Conservation (phyloP, 345 rosid species). For the Gossypium stocksii region DNA sequence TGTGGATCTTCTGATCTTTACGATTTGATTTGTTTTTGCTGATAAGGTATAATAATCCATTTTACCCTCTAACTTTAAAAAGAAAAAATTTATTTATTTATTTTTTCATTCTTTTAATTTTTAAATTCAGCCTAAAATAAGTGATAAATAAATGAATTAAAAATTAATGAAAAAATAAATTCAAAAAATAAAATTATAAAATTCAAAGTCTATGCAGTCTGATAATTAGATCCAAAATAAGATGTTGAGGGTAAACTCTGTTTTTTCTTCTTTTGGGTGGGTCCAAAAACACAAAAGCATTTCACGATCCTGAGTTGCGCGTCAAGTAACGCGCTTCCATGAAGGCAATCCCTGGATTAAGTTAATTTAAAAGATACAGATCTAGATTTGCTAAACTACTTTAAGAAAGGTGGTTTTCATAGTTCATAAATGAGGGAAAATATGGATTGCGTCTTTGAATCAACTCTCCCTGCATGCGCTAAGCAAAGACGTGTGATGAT, state of each 20-base stretch:
- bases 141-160: no score
- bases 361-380: no score
- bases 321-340: background rate
- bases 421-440: no score
- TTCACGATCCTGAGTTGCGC: background rate
- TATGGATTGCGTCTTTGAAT: background rate
- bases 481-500: background rate
- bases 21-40: background rate
- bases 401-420: no score
- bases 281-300: slow-evolving; percentile 2
- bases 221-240: slow-evolving; percentile 7
- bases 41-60: no score
- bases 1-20: background rate
- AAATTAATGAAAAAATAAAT: no score
- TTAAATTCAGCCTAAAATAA: no score
- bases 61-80: no score
- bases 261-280: background rate
- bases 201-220: background rate
- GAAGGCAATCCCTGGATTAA: background rate
- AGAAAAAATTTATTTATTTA: no score
- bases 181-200: no score
- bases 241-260: background rate
- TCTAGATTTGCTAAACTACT: no score
- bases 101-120: no score
- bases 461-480: background rate